phyloP scores from a whole-genome alignment of 192 early-diverging fungal genomes.

The Fimicolochytrium jonesii region DNA sequence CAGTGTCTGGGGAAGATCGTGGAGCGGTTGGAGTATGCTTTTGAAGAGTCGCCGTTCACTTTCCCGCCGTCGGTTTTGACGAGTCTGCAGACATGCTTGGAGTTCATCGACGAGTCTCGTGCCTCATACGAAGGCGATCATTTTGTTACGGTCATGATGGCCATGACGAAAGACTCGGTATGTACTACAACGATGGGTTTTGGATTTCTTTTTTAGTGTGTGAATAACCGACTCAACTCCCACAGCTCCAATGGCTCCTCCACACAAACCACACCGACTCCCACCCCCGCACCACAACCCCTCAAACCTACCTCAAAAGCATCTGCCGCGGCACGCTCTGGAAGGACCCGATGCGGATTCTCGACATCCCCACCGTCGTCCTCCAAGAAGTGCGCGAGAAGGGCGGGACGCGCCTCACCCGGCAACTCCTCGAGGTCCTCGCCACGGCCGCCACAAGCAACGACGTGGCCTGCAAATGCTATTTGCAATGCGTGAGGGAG shows the following conservation, averaged over 20 bases:
- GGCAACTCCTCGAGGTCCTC: not conserved
- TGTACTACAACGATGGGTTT: not conserved
- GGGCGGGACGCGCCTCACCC: not conserved
- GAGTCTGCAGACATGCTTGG: not conserved
- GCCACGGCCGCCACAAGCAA: not conserved
- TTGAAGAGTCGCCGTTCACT: not conserved
- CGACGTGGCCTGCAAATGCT: not conserved
- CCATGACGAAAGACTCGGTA: not conserved
- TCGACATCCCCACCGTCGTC: not conserved
- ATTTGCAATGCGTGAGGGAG: not conserved
- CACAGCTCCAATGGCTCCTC: not conserved
- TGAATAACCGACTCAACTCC: too few relatives aligned
- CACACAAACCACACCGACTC: not conserved
- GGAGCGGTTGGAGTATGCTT: not conserved
- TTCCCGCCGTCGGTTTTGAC: too few relatives aligned
- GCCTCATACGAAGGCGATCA: not conserved
- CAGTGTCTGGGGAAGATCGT: not conserved
- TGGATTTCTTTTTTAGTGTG: not conserved
- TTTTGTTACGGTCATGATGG: not conserved
- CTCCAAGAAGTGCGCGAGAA: too few relatives aligned
- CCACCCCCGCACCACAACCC: too few relatives aligned
- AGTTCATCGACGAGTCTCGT: conserved; percentile 1
- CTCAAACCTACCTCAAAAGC: too few relatives aligned
- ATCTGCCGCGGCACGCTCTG: not conserved
- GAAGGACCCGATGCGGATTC: not conserved